Evolutionary conservation across 441 rosid species (phyloP).

Genomic region (Isatis lusitanica): DNA sequence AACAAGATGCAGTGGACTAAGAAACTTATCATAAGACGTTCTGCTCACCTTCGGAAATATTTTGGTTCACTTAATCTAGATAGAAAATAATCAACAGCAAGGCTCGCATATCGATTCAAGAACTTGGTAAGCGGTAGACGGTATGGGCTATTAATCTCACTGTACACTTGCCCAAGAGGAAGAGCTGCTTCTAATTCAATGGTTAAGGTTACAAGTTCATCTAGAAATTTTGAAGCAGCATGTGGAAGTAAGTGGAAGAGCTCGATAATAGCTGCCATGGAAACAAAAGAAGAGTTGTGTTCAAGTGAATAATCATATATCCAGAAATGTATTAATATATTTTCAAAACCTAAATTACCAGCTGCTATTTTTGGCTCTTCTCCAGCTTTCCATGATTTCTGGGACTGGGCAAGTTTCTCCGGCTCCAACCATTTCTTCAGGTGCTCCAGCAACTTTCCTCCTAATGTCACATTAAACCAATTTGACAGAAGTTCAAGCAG

Average conservation of each 20-base stretch:
- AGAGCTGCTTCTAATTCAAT: slow-evolving; percentile 98
- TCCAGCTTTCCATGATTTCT: slow-evolving; percentile 96
- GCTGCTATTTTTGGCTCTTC: slow-evolving; percentile 99
- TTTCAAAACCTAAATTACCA: slow-evolving; percentile 47
- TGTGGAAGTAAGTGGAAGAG: slow-evolving; percentile 98
- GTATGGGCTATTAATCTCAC: slow-evolving; percentile 99
- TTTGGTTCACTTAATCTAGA: slow-evolving; percentile 89
- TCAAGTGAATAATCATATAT: slow-evolving; percentile 16
- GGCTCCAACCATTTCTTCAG: slow-evolving; percentile 99
- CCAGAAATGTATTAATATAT: slow-evolving; percentile 5
- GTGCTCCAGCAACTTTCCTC: slow-evolving; percentile 97
- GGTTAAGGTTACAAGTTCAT: slow-evolving; percentile 93
- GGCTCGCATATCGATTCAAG: slow-evolving; percentile 87
- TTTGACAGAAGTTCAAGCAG: slow-evolving; percentile 95
- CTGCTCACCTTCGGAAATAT: slow-evolving; percentile 91
- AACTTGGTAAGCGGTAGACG: slow-evolving; percentile 96
- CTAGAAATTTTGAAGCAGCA: slow-evolving; percentile 97
- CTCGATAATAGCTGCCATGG: slow-evolving; percentile 93
- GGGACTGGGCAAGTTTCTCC: slow-evolving; percentile 91
- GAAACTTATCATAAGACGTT: slow-evolving; percentile 12
- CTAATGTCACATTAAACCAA: slow-evolving; percentile 98
- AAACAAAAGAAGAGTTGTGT: slow-evolving; percentile 31
- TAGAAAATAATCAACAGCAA: slow-evolving; percentile 97
- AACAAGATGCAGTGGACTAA: slow-evolving; percentile 13
- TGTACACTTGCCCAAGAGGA: slow-evolving; percentile 84